Evolutionary conservation across 192 early-diverging fungal genomes (phyloP), one percentile per base, ranked within the genome.

Genomic region (Spizellomyces sp.): DNA sequence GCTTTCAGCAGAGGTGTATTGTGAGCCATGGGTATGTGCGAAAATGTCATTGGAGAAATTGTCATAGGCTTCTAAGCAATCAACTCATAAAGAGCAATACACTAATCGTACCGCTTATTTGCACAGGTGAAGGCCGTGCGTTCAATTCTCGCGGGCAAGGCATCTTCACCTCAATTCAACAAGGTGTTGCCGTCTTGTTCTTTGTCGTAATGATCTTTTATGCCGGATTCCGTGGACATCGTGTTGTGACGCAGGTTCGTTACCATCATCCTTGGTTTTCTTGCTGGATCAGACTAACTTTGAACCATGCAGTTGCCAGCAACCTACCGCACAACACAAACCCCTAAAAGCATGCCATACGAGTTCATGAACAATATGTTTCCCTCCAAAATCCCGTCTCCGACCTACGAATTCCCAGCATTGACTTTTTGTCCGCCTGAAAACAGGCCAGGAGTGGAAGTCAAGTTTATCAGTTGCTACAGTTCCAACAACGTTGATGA

Each of bases 341-440:
- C 60, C 6, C 82, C 82, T 54, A 75, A 74, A 8, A 58, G 48
- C 54, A 54, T 83, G 41, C 67, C 76, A 43, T 43, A 66, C 66
- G 77, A 77, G 5, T 69, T 70, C 63, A 65, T 81, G 62, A 66
- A 76, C 43, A 67, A 76, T 45, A 42, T 83, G 14, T 83, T 83
- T 66, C 78, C 78, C 22, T 57, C 58, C 60, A 41, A 73, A n/a
- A 59, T 80, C 6, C 82, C 82, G 5, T 22, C 56, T 9, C 65
- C 82, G 36, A 73, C 77, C 14, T 83, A 77, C 66, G 82, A 83
- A 67, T 83, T 79, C 59, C 82, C 82, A n/a, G 79, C 79, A 36
- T 45, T 83, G 15, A 79, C 77, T 8, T 52, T 83, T 55, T 83
- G 82, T 59, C 73, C 80, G 0, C 52, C 66, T 5, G 72, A 79